These are phyloP conservation scores for Ganoderma sinense DNA, from an alignment of 1,284 basidiomycete species.

Conservation along the genomic window DNA sequence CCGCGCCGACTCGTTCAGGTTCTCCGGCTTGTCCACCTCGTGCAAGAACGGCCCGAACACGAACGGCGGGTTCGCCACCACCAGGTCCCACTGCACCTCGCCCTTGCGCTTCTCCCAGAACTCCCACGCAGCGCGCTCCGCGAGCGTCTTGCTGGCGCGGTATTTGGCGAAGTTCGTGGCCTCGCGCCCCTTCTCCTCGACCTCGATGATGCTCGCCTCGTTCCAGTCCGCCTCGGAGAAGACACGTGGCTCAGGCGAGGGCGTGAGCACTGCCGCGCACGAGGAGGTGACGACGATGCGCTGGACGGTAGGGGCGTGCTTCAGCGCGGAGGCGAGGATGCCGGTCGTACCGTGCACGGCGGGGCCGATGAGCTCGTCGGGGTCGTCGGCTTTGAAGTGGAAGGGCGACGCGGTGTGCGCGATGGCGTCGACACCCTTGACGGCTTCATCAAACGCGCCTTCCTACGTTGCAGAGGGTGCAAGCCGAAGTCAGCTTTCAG, in stretches of 20 bases:
- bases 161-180: slow-evolving; percentile 55
- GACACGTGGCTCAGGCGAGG: slow-evolving; percentile 5
- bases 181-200: slow-evolving; percentile 58
- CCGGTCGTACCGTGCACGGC: slow-evolving; percentile 38
- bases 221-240: slow-evolving; percentile 71
- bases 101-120: slow-evolving; percentile 61
- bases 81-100: slow-evolving; percentile 58
- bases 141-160: slow-evolving; percentile 69
- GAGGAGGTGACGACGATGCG: slow-evolving; percentile 74
- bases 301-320: slow-evolving; percentile 53
- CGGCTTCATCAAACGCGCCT: slow-evolving; percentile 50
- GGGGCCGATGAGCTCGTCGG: slow-evolving; percentile 41
- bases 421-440: slow-evolving; percentile 51
- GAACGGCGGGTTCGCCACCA: slow-evolving; percentile 62
- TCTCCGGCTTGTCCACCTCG: slow-evolving; percentile 51
- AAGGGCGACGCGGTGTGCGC: slow-evolving; percentile 56
- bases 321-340: slow-evolving; percentile 26
- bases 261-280: slow-evolving; percentile 49
- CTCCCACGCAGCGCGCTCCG: slow-evolving; percentile 70
- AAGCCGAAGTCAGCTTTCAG: neutral
- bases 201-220: slow-evolving; percentile 53
- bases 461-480: slow-evolving; percentile 30
- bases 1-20: slow-evolving; percentile 61
- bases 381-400: slow-evolving; percentile 42
- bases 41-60: slow-evolving; percentile 60